A percentile compares a stretch with the other conserved stretches of the same genome.
phyloP scores from a whole-genome alignment of 768 basidiomycete genomes.

The Termitomyces sp. region DNA sequence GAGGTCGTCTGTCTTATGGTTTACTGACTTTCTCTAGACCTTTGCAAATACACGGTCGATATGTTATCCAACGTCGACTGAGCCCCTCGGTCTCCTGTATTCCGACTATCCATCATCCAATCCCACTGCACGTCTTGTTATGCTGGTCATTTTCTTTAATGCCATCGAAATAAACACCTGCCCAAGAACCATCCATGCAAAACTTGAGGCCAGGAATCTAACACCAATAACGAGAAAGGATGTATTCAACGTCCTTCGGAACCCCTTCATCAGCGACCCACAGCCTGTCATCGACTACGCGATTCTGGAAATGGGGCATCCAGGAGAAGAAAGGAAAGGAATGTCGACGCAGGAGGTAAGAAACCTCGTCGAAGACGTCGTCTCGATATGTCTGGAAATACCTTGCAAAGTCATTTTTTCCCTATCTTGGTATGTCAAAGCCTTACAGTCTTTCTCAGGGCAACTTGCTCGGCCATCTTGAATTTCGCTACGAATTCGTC shows the following conservation, averaged over 20 bases:
- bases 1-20: constrained; percentile 5
- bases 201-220: constrained; percentile 51
- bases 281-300: constrained; percentile 46
- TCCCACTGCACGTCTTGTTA: constrained; percentile 58
- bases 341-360: constrained; percentile 36
- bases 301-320: constrained; percentile 25
- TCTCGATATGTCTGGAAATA: constrained; percentile 51
- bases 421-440: neutral
- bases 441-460: constrained; percentile 34
- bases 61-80: constrained; percentile 38
- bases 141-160: constrained; percentile 66
- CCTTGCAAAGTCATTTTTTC: constrained; percentile 44
- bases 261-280: constrained; percentile 64
- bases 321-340: constrained; percentile 31
- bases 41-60: constrained; percentile 69
- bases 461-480: constrained; percentile 56
- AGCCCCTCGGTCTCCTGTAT: constrained; percentile 56
- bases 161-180: constrained; percentile 28
- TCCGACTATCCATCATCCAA: constrained; percentile 61
- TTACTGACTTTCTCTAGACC: constrained; percentile 33
- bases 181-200: constrained; percentile 32
- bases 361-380: constrained; percentile 53
- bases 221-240: constrained; percentile 53
- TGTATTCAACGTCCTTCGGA: constrained; percentile 55
- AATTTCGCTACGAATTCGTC: constrained; percentile 39